Base-by-base conservation (phyloP, 176 grass and related monocot species). In the Musa schizocarpa region DNA sequence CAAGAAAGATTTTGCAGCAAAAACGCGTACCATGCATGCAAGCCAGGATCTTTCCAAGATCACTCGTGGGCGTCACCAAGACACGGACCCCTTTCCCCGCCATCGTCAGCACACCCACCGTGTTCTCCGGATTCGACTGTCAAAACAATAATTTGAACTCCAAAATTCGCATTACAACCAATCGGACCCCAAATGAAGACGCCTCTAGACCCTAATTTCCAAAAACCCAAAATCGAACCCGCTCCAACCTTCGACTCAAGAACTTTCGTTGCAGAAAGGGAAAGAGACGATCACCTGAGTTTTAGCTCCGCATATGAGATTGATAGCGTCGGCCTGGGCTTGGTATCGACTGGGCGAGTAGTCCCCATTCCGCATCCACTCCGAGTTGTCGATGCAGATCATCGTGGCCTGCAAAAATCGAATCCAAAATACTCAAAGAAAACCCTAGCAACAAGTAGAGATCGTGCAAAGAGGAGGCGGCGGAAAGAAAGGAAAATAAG, bases 311-410 rank as follows among this genome's bases (percentile, higher is more conserved):
- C 96, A 99, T 55, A 99, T 91, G 55, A 99, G 91, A 82, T 94
- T 99, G 63, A 99, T 76, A 53, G 95, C 95, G 50, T 99, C 95
- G 65, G 90, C 82, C 76, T 99, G 95, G 65, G 96, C 91, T 73
- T 99, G 96, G 78, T 92, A 92, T n/a, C 96, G 81, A 61, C 82
- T 86, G 34, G 96, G 96, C 63, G 78, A 19, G 75, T 95, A 99
- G 74, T 99, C 96, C 77, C 96, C 96, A 76, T 99, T 99, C 74
- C 96, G 82, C 96, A 95, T 99, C 96, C 96, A 99, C 88, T 99
- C 96, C 26, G 96, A 99, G 73, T 99, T 99, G 78, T 99, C 96
- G 66, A 99, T 88, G 79, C 90, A 94, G 85, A 99, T 99, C 86
- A 99, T 99, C 24, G 96, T 99, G 76, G 96, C 91, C 96, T 99